phyloP scores from a whole-genome alignment of 305 asterid species.

The Petunia hybrid region DNA sequence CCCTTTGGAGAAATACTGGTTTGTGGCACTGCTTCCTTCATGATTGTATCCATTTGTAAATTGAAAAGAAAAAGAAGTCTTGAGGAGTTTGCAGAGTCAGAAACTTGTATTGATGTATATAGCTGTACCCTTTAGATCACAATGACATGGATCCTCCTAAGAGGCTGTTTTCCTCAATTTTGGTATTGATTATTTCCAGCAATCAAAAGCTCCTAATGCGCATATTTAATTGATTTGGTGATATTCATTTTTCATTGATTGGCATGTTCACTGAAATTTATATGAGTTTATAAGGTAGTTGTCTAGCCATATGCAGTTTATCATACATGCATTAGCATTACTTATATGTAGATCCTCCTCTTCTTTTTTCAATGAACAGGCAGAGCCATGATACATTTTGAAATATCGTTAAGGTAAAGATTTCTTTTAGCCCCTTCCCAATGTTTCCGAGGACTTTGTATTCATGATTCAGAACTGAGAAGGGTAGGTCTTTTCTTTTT shows the following conservation, averaged over 20 bases:
- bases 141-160: neutral
- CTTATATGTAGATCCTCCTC: neutral
- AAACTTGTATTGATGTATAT: conserved; percentile 26
- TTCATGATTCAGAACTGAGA: no score
- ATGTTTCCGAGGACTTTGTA: no score
- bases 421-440: no score
- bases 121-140: conserved; percentile 21
- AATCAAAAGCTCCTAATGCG: neutral
- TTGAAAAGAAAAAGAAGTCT: neutral
- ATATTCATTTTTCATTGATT: conserved; percentile 4
- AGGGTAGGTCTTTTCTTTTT: no score
- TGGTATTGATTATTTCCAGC: neutral
- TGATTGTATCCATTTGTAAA: neutral
- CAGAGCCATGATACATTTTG: neutral
- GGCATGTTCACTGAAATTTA: neutral
- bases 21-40: neutral
- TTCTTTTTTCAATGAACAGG: neutral
- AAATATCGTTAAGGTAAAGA: neutral
- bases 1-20: neutral
- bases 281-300: neutral
- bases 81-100: neutral
- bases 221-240: neutral
- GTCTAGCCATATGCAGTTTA: neutral
- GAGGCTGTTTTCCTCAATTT: neutral
- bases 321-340: neutral